These are phyloP conservation scores for Fusarium incarnatum DNA, from an alignment of 2,329 filamentous ascomycete genomes.

Conservation along the genomic window DNA sequence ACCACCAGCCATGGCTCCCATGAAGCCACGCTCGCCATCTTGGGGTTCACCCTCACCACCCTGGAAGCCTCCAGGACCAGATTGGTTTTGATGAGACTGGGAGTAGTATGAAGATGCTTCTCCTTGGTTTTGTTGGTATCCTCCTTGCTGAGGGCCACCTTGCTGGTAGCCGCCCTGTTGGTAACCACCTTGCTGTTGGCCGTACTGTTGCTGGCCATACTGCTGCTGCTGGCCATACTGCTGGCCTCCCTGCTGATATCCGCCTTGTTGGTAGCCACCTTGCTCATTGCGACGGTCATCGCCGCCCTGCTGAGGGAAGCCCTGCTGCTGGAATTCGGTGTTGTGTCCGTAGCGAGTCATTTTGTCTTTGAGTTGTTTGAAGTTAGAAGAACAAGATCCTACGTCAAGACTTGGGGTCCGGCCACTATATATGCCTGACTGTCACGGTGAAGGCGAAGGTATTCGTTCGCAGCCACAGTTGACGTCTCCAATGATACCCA, in stretches of 20 bases:
- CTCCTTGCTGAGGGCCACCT: neutral
- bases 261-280: constrained; percentile 13
- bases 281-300: constrained; percentile 14
- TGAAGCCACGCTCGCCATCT: constrained; percentile 56
- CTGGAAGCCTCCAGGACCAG: constrained; percentile 11
- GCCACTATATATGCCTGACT: constrained; percentile 18
- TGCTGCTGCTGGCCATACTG: constrained; percentile 3
- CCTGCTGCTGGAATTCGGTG: constrained; percentile 23
- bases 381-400: neutral
- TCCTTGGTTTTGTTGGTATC: constrained; percentile 23
- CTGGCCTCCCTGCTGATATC: constrained; percentile 7
- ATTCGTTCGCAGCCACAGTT: constrained; percentile 13
- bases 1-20: constrained; percentile 56
- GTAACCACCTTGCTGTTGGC: constrained; percentile 6
- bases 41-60: constrained; percentile 41
- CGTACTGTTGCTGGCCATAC: constrained; percentile 8
- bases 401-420: neutral
- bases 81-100: constrained; percentile 6
- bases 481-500: constrained; percentile 5
- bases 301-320: constrained; percentile 15
- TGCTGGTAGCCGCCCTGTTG: constrained; percentile 1
- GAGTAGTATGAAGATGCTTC: constrained; percentile 23
- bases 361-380: neutral
- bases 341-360: constrained; percentile 31
- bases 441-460: constrained; percentile 4